Conservation (phyloP, 106 monocot genomes). For the Allium sativum region DNA sequence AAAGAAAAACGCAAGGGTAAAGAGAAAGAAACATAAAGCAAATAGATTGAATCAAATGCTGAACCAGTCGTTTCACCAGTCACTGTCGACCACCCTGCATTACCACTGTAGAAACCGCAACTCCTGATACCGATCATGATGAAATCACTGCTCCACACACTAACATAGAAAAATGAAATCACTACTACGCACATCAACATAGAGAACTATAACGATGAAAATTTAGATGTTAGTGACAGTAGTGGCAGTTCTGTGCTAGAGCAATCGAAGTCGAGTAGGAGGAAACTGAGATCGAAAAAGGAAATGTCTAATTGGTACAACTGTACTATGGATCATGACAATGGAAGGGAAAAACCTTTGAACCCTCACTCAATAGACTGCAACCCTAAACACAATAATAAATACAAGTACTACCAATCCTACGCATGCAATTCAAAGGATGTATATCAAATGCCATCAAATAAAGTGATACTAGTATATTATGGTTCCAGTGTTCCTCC, state of each 20-base stretch:
- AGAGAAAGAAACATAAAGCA: constrained; percentile 51
- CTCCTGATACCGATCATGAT: constrained; percentile 30
- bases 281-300: constrained; percentile 41
- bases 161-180: constrained; percentile 22
- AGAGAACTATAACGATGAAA: constrained; percentile 22
- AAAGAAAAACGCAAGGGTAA: constrained; percentile 86
- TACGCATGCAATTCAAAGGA: constrained; percentile 21
- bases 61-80: not conserved
- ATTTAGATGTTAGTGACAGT: constrained; percentile 14
- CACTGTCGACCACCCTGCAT: constrained; percentile 24
- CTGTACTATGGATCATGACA: constrained; percentile 13
- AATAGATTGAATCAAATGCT: constrained; percentile 28
- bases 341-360: not conserved
- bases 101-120: constrained; percentile 18
- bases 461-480: constrained; percentile 15
- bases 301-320: constrained; percentile 31
- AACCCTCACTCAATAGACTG: constrained; percentile 17
- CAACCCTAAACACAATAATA: constrained; percentile 27
- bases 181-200: not conserved
- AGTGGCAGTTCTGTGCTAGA: constrained; percentile 35
- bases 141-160: constrained; percentile 12
- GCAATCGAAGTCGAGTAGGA: constrained; percentile 61
- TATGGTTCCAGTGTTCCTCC: constrained; percentile 13
- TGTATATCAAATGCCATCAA: constrained; percentile 6
- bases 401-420: constrained; percentile 24